These are phyloP conservation scores for Asterella californica DNA, from an alignment of 225 moss, liverwort and hornwort genomes.

Conservation along the genomic window DNA sequence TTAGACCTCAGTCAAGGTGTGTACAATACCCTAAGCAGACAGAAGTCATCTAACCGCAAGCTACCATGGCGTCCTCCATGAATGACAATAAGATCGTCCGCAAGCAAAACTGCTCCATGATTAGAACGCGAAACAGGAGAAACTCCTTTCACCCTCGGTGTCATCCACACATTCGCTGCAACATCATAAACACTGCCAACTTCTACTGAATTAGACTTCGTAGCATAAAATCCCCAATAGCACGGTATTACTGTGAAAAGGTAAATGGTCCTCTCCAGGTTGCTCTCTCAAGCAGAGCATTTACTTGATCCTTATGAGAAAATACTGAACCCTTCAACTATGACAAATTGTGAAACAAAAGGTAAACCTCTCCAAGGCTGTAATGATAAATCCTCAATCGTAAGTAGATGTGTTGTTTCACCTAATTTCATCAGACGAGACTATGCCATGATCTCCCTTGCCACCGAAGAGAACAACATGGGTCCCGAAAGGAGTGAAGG, in stretches of 20 bases:
- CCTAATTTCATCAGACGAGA: constrained; percentile 43
- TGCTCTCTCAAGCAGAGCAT: not conserved
- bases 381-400: not conserved
- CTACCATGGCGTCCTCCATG: constrained; percentile 82
- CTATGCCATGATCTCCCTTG: constrained; percentile 67
- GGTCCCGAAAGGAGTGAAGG: constrained; percentile 65
- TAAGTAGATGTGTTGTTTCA: constrained; percentile 6
- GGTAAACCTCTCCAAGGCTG: not conserved
- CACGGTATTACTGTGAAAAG: not conserved
- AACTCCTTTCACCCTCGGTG: constrained; percentile 49
- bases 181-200: constrained; percentile 59
- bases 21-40: constrained; percentile 45
- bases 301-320: not conserved
- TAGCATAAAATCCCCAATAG: not conserved
- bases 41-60: constrained; percentile 59
- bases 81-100: constrained; percentile 51
- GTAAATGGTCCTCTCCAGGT: not conserved
- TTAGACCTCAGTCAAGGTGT: not conserved
- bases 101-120: constrained; percentile 60
- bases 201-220: constrained; percentile 8
- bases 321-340: not conserved
- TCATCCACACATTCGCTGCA: constrained; percentile 58
- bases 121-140: constrained; percentile 69
- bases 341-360: too few species aligned
- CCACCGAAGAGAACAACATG: constrained; percentile 72